Conservation (phyloP, 164 flowering plant species). For the Brasenia schreberi region DNA sequence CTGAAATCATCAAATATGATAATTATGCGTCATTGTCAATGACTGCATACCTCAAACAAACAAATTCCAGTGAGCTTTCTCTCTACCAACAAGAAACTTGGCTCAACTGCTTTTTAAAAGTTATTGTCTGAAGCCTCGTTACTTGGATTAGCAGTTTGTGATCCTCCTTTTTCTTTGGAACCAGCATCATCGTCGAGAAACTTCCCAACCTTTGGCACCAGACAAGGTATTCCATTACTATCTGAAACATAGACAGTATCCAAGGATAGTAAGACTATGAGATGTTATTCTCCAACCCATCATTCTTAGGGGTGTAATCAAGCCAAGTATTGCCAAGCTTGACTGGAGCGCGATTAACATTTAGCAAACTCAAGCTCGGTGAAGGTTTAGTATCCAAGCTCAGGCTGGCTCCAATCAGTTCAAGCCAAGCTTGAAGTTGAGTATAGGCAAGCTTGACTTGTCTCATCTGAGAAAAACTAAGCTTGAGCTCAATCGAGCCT, state of each 20-base stretch:
- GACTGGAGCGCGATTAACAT: too few species aligned
- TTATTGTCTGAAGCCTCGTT: background rate
- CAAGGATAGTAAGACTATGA: background rate
- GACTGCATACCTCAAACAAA: background rate
- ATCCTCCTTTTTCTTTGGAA: background rate
- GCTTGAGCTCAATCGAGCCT: too few species aligned
- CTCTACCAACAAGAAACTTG: background rate
- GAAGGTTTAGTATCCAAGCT: too few species aligned
- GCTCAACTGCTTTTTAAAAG: background rate
- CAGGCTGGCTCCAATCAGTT: too few species aligned
- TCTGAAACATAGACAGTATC: constrained; percentile 15
- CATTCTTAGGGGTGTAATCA: too few species aligned
- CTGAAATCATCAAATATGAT: too few species aligned
- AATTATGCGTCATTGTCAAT: background rate
- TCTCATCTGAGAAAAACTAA: too few species aligned
- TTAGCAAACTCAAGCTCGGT: too few species aligned
- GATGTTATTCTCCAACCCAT: background rate
- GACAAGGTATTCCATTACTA: constrained; percentile 66
- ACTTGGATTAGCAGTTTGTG: constrained; percentile 3
- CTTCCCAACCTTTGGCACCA: constrained; percentile 64
- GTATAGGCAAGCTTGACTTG: too few species aligned
- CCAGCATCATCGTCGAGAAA: constrained; percentile 28
- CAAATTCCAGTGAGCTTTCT: background rate
- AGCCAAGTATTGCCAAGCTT: too few species aligned
- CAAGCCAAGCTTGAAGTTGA: too few species aligned